phyloP scores from a whole-genome alignment of 257 asterid species.

The Plantago ovata region DNA sequence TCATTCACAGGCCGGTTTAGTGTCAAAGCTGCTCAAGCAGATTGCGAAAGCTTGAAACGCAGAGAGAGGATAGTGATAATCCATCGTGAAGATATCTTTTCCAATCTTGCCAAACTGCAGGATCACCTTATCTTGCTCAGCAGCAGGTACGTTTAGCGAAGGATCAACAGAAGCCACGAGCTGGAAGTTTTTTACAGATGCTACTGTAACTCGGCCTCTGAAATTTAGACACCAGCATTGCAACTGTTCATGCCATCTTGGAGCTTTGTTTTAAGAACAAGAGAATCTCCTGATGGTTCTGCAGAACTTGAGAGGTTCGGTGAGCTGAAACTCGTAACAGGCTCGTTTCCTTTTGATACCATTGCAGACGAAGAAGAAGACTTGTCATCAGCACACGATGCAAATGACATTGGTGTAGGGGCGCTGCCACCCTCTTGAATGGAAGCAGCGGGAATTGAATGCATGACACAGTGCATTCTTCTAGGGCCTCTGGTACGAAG shows the following conservation, averaged over 20 bases:
- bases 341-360: slow-evolving; percentile 32
- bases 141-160: slow-evolving; percentile 49
- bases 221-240: slow-evolving; percentile 96
- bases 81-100: slow-evolving; percentile 93
- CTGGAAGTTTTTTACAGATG: slow-evolving; percentile 88
- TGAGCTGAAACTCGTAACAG: slow-evolving; percentile 24
- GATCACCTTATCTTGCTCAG: slow-evolving; percentile 78
- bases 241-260: slow-evolving; percentile 94
- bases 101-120: slow-evolving; percentile 94
- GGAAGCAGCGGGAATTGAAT: slow-evolving; percentile 69
- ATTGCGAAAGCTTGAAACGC: slow-evolving; percentile 97
- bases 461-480: slow-evolving; percentile 76
- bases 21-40: slow-evolving; percentile 96
- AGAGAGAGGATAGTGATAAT: slow-evolving; percentile 78
- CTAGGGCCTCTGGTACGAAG: slow-evolving; percentile 94
- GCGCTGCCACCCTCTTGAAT: slow-evolving; percentile 83
- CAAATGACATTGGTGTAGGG: slow-evolving; percentile 74
- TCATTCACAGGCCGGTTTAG: slow-evolving; percentile 95
- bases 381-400: slow-evolving; percentile 37
- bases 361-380: slow-evolving; percentile 21
- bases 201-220: slow-evolving; percentile 95
- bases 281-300: slow-evolving; percentile 29
- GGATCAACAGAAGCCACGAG: slow-evolving; percentile 78
- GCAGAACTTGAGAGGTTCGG: slow-evolving; percentile 24
- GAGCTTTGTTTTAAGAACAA: slow-evolving; percentile 79